These are phyloP conservation scores for Daldinia vernicosa DNA, from an alignment of 495 filamentous ascomycete species.

Conservation along the genomic window DNA sequence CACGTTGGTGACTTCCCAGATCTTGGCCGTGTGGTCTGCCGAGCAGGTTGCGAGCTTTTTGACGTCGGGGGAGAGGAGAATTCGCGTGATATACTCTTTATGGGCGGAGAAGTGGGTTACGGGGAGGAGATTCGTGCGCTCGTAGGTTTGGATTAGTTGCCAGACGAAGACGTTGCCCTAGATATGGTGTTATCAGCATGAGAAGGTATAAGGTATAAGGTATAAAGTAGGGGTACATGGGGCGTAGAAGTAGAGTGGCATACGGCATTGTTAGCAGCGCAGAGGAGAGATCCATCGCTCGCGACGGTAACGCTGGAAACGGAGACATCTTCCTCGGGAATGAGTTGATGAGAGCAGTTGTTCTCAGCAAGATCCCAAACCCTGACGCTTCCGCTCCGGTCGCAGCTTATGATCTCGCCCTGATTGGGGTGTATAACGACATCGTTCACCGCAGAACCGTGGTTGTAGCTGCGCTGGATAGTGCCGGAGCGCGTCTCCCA, in stretches of 20 bases:
- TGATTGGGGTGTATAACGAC: conserved; percentile 98
- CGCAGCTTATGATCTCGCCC: conserved; percentile 95
- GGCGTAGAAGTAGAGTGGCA: conserved; percentile 28
- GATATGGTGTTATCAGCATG: neutral
- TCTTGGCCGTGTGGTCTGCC: conserved; percentile 96
- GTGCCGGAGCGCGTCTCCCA: conserved; percentile 93
- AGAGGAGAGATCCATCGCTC: conserved; percentile 92
- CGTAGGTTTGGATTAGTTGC: conserved; percentile 84
- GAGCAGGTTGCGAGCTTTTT: conserved; percentile 97
- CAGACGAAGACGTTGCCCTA: conserved; percentile 98
- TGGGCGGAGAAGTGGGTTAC: conserved; percentile 94
- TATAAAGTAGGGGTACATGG: neutral
- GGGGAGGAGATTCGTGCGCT: conserved; percentile 87
- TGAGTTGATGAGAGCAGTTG: conserved; percentile 94
- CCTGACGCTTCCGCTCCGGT: conserved; percentile 89
- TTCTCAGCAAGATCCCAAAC: conserved; percentile 98
- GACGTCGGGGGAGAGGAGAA: conserved; percentile 95
- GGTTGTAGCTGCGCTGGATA: conserved; percentile 90
- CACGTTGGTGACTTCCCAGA: conserved; percentile 84
- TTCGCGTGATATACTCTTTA: conserved; percentile 91
- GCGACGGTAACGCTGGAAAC: conserved; percentile 95
- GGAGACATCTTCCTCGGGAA: conserved; percentile 93
- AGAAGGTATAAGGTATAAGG: neutral
- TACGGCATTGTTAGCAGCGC: conserved; percentile 93
- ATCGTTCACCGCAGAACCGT: conserved; percentile 89